Evolutionary conservation across 2,329 filamentous ascomycete genomes (phyloP).

Genomic region (Colletotrichum acutatum): DNA sequence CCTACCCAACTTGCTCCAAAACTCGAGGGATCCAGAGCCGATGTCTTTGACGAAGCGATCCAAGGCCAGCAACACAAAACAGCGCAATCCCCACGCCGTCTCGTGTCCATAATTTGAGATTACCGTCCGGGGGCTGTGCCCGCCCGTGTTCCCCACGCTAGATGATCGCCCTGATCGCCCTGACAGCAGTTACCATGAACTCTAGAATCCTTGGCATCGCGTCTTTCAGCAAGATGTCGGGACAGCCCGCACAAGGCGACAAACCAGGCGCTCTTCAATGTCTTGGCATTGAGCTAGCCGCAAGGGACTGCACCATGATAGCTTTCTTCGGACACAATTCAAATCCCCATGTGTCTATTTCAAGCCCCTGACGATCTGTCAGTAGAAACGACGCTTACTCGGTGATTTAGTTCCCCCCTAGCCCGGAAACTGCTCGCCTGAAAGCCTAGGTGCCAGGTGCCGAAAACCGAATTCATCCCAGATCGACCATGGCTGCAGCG

Average conservation of each 20-base stretch:
- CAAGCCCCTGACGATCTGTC: background rate
- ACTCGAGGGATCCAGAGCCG: background rate
- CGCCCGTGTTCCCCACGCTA: background rate
- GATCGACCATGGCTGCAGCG: background rate
- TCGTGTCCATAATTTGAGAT: background rate
- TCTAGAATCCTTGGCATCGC: slow-evolving; percentile 15
- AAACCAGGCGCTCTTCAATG: background rate
- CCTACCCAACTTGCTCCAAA: background rate
- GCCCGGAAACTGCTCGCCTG: background rate
- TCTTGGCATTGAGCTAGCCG: background rate
- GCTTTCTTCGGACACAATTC: background rate
- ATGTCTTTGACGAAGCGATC: background rate
- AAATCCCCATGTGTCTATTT: background rate
- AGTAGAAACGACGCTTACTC: background rate
- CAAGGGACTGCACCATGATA: background rate
- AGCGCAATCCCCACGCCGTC: background rate
- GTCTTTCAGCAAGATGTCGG: background rate
- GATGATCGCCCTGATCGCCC: slow-evolving; percentile 1
- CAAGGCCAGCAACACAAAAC: background rate
- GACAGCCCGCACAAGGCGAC: background rate
- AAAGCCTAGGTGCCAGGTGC: slow-evolving; percentile 1
- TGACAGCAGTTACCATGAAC: slow-evolving; percentile 3
- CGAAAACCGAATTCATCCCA: background rate
- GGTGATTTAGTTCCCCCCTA: background rate
- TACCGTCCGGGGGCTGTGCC: background rate